Evolutionary conservation across 805 yeast species (phyloP).

Genomic region (Myxozyma neotropica): DNA sequence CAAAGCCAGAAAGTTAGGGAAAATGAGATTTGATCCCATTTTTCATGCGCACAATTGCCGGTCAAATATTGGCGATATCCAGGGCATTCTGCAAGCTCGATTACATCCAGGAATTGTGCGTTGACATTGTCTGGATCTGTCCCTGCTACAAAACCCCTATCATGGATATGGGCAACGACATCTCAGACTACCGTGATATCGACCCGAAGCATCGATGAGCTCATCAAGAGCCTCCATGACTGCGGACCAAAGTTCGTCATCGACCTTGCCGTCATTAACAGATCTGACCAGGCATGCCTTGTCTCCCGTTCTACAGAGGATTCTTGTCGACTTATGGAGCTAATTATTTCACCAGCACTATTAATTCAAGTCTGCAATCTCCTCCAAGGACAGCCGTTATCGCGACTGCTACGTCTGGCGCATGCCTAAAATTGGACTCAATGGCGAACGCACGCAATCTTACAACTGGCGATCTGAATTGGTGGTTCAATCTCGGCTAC

Average conservation of each 20-base stretch:
- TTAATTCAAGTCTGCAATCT: constrained; percentile 61
- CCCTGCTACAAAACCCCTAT: constrained; percentile 63
- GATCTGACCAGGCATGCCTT: neutral
- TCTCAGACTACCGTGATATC: constrained; percentile 56
- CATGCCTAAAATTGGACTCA: constrained; percentile 47
- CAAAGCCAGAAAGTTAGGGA: too few relatives aligned
- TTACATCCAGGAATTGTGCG: constrained; percentile 54
- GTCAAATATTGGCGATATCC: constrained; percentile 58
- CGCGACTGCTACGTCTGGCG: constrained; percentile 68
- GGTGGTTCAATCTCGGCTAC: constrained; percentile 52
- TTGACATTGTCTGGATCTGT: constrained; percentile 58
- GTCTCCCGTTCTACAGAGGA: neutral
- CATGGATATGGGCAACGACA: constrained; percentile 67
- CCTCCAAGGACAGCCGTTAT: constrained; percentile 55
- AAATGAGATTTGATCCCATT: too few relatives aligned
- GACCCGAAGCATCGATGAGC: constrained; percentile 45
- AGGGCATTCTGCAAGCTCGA: constrained; percentile 56
- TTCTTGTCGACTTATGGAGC: constrained; percentile 37
- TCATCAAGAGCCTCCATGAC: constrained; percentile 52
- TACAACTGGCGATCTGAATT: constrained; percentile 59
- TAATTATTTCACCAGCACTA: constrained; percentile 46
- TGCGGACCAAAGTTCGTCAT: constrained; percentile 49
- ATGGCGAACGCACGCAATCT: constrained; percentile 57
- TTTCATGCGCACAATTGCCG: too few relatives aligned
- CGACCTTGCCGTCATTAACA: neutral